Evolutionary conservation across 2,329 filamentous ascomycete genomes (phyloP).

Genomic region (Chaetomiaceae sp.): DNA sequence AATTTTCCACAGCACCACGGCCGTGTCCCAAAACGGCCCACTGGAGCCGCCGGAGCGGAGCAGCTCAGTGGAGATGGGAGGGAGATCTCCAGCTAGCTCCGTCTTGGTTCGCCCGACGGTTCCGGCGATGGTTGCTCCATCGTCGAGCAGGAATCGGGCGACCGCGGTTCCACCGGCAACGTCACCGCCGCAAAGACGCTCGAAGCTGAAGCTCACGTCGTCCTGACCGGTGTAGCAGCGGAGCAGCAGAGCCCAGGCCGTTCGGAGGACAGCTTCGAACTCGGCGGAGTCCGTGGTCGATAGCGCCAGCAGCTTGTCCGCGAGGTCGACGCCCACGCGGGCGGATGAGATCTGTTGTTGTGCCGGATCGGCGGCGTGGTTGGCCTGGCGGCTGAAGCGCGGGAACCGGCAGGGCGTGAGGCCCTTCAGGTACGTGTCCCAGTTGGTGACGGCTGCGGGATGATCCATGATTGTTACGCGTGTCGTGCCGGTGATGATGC

Average conservation of each 20-base stretch:
- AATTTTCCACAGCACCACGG: conserved; percentile 19
- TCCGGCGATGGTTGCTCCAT: conserved; percentile 4
- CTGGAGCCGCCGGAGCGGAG: not conserved
- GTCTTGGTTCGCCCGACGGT: conserved; percentile 10
- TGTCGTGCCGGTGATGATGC: not conserved
- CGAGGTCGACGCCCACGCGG: conserved; percentile 16
- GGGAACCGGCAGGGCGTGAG: conserved; percentile 14
- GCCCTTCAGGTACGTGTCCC: conserved; percentile 4
- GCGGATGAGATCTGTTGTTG: conserved; percentile 13
- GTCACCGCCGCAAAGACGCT: conserved; percentile 2
- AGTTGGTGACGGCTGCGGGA: not conserved
- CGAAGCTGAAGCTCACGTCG: conserved; percentile 21
- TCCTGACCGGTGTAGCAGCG: conserved; percentile 25
- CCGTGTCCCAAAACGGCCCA: conserved; percentile 16
- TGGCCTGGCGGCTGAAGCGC: conserved; percentile 9
- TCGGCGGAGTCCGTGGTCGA: conserved; percentile 12
- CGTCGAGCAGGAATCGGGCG: conserved; percentile 15
- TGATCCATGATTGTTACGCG: not conserved
- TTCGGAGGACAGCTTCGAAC: conserved; percentile 17
- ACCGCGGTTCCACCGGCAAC: conserved; percentile 4
- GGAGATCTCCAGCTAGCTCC: conserved; percentile 2
- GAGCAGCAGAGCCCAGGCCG: conserved; percentile 23
- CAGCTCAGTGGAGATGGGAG: not conserved
- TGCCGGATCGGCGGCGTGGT: not conserved
- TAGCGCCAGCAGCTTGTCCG: conserved; percentile 10